Base-by-base conservation (phyloP, 805 yeast genomes). In the Barnettozyma californica region DNA sequence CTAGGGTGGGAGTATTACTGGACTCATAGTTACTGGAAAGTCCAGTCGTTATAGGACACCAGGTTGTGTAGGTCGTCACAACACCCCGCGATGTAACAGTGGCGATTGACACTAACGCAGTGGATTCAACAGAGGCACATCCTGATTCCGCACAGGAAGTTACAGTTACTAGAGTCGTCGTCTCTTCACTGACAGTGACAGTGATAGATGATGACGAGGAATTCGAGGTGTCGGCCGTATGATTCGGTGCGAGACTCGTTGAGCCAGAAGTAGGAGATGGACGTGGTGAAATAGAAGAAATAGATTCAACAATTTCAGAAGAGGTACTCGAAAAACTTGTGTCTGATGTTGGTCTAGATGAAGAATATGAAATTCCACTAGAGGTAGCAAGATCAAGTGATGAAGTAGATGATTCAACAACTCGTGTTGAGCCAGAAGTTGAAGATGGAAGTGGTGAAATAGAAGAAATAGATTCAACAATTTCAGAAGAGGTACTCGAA, bases 41-140 rank as follows among this genome's bases (percentile, higher is more conserved):
- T 29, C 14, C 33, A 29, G 33, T 29, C n/a, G 45, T 21, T 13
- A 35, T 4, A n/a, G 38, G 39, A 18, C 70, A 66, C 63, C 66
- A 67, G 13, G 73, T 68, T 23, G 69, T 62, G 48, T 59, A 66
- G 10, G 35, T 45, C 8, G 68, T 61, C 16, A 52, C 52, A 10
- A 54, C 52, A 20, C 68, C 68, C 34, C 58, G 46, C 4, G 63
- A 59, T 5, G 62, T 52, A 9, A 54, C 40, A 1, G 65, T 61
- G 2, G 51, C 53, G 9, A 61, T 56, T 9, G 61, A 54, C 7
- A 57, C 51, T 19, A 53, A 45, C 34, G 39, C 41, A 26, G 41
- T 43, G 8, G 46, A 38, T 18, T 38, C 41, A 21, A 21, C 14
- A 21, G 25, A 5, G 27, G 25, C 13, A 19, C 41, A 29, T 5